Evolutionary conservation across 345 rosid species (phyloP).

Genomic region (Eutrema japonicum): DNA sequence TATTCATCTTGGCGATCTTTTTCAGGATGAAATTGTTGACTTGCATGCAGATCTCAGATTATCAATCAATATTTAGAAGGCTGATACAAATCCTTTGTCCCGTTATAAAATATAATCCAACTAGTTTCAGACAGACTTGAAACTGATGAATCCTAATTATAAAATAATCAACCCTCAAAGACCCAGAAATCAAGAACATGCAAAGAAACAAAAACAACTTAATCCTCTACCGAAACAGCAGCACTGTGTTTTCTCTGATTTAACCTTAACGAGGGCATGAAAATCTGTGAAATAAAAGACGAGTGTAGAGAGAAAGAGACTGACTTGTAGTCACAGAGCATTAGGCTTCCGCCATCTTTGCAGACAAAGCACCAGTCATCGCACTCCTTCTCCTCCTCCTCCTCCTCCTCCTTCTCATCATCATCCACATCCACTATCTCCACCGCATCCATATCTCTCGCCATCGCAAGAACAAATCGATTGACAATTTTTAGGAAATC

Average conservation of each 20-base stretch:
- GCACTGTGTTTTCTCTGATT: background rate
- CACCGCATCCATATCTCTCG: constrained; percentile 8
- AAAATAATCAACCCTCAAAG: constrained; percentile 13
- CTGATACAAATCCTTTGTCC: background rate
- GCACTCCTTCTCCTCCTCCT: constrained; percentile 29
- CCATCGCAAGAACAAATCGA: background rate
- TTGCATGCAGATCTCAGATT: constrained; percentile 17
- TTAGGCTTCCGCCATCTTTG: constrained; percentile 43
- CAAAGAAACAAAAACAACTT: constrained; percentile 1
- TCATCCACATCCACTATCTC: constrained; percentile 3
- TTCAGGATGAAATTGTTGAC: background rate
- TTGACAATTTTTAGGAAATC: too few relatives aligned
- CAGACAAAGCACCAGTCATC: constrained; percentile 49
- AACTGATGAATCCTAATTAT: background rate
- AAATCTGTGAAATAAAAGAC: background rate
- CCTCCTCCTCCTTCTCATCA: constrained; percentile 17
- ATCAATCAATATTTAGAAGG: background rate
- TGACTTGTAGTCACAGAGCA: constrained; percentile 44
- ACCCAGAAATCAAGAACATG: constrained; percentile 31
- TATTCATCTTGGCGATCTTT: background rate
- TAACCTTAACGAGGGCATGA: background rate
- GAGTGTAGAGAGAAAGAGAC: background rate
- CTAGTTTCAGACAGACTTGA: constrained; percentile 5
- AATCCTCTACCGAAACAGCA: constrained; percentile 8
- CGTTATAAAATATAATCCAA: constrained; percentile 1